These are phyloP conservation scores for Chloris gayana DNA, from an alignment of 176 grass and related monocot species.

Conservation along the genomic window DNA sequence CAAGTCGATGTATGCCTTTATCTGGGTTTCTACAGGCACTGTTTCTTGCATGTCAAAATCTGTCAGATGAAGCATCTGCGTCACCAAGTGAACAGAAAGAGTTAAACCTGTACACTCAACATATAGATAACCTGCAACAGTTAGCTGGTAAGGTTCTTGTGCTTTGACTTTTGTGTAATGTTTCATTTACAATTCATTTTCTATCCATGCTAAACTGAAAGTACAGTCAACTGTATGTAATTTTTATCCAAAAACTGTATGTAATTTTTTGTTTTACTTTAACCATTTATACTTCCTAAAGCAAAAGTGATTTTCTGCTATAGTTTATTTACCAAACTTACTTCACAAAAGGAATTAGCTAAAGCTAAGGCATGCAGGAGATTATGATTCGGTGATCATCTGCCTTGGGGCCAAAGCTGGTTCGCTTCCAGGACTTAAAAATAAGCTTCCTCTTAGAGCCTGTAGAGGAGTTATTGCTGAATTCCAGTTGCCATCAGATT, in stretches of 20 bases:
- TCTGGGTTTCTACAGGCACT: constrained; percentile 57
- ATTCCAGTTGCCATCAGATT: constrained; percentile 65
- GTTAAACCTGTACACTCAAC: constrained; percentile 60
- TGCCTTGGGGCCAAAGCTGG: constrained; percentile 81
- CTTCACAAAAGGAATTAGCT: background rate
- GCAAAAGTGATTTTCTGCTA: background rate
- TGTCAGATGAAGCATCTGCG: constrained; percentile 48
- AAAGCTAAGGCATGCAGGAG: constrained; percentile 47
- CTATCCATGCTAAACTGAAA: constrained; percentile 18
- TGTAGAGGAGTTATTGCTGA: constrained; percentile 82
- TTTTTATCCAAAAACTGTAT: too few species aligned
- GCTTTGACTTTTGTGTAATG: too few species aligned
- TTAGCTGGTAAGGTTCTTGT: constrained; percentile 55
- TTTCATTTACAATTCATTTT: background rate
- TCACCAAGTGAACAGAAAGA: constrained; percentile 40
- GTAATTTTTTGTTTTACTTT: background rate
- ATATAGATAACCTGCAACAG: constrained; percentile 55
- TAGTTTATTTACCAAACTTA: background rate
- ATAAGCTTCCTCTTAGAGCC: constrained; percentile 79
- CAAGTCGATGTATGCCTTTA: background rate
- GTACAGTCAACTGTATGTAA: background rate
- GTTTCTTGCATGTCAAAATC: constrained; percentile 75
- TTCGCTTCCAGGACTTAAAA: constrained; percentile 71
- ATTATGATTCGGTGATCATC: constrained; percentile 86
- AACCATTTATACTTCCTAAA: constrained; percentile 14